Conservation (phyloP, 495 filamentous ascomycete genomes). For the Neurospora sp. region DNA sequence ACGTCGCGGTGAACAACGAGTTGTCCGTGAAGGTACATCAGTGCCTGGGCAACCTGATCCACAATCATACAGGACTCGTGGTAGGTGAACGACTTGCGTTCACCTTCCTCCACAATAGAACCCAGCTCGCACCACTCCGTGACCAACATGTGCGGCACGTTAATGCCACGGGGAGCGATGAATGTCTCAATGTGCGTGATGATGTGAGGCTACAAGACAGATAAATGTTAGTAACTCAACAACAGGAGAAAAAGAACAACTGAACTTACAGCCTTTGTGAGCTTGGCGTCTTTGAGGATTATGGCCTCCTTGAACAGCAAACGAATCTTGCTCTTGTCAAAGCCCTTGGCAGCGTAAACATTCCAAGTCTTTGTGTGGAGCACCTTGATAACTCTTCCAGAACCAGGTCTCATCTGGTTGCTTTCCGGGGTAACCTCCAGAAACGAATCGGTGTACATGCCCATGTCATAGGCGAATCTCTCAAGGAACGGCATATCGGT, state of each 20-base stretch:
- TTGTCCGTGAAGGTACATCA: not conserved
- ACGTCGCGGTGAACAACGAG: not conserved
- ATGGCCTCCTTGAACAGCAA: not conserved
- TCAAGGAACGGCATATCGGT: not conserved
- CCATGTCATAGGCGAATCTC: not conserved
- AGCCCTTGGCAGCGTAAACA: not conserved
- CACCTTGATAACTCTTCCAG: not conserved
- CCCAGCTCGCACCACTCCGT: not conserved
- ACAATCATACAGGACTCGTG: not conserved
- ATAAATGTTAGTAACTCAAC: not conserved
- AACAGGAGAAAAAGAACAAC: not conserved
- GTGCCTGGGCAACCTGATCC: not conserved
- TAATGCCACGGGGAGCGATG: not conserved
- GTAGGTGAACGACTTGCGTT: not conserved
- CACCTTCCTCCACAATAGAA: not conserved
- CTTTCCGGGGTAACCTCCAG: not conserved
- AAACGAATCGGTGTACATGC: not conserved
- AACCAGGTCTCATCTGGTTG: not conserved
- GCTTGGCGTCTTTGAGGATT: not conserved
- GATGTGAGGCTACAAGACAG: not conserved
- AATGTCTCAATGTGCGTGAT: not conserved
- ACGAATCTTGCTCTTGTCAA: not conserved
- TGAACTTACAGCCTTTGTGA: not conserved
- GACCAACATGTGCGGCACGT: not conserved
- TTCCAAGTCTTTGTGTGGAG: not conserved